Evolutionary conservation across 108 stramenopile species (phyloP).

Genomic region (Mayamaea pseudoterrestris): DNA sequence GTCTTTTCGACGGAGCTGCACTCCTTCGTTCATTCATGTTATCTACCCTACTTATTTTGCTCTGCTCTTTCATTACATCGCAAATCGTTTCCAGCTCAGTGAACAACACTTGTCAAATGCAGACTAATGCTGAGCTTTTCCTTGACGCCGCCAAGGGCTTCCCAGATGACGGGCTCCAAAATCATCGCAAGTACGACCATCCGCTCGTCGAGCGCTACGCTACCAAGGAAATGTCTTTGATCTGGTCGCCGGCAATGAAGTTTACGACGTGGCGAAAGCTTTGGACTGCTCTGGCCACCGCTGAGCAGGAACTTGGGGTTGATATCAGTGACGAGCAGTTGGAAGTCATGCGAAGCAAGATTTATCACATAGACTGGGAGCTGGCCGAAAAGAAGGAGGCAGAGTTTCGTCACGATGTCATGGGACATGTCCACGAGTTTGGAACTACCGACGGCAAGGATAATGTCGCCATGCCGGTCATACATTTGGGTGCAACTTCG

Average conservation of each 20-base stretch:
- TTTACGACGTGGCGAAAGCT: constrained; percentile 97
- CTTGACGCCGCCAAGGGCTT: constrained; percentile 29
- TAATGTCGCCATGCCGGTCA: constrained; percentile 93
- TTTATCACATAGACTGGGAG: constrained; percentile 90
- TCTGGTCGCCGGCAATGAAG: constrained; percentile 96
- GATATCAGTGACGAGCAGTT: constrained; percentile 91
- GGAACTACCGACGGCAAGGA: constrained; percentile 82
- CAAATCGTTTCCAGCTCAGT: no score
- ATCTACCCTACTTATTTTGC: no score
- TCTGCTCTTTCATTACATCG: no score
- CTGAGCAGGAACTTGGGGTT: constrained; percentile 92
- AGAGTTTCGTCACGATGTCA: constrained; percentile 98
- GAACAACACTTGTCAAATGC: no score
- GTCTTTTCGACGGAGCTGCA: no score
- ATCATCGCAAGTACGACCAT: constrained; percentile 77
- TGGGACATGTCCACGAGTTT: constrained; percentile 98
- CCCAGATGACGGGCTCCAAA: constrained; percentile 52
- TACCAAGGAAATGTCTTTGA: constrained; percentile 96
- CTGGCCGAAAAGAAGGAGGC: constrained; percentile 85
- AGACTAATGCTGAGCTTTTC: constrained; percentile 47
- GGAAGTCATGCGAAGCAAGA: constrained; percentile 67
- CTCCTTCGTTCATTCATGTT: no score
- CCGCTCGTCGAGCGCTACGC: constrained; percentile 89
- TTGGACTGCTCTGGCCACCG: constrained; percentile 96
- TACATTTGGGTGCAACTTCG: constrained; percentile 95